Conservation (phyloP, 768 basidiomycete species). For the Tricholoma hemisulphureum region DNA sequence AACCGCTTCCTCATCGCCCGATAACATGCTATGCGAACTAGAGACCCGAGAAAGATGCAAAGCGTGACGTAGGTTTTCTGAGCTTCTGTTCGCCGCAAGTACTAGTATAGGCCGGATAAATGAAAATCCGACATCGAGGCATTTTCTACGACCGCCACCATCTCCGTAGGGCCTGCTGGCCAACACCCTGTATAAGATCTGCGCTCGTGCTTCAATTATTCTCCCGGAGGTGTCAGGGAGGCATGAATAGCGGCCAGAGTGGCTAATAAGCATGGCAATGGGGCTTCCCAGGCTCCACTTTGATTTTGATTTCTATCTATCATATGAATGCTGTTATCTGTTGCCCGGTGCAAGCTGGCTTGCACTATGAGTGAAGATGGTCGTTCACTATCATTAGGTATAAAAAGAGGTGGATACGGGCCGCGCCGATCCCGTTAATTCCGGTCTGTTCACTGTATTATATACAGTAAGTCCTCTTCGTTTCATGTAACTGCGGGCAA, state of each 20-base stretch:
- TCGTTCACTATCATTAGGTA: too few relatives aligned
- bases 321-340: too few relatives aligned
- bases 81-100: conserved; percentile 23
- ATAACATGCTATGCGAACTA: conserved; percentile 43
- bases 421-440: too few relatives aligned
- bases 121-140: conserved; percentile 18
- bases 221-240: conserved; percentile 6
- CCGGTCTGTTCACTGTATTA: too few relatives aligned
- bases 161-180: conserved; percentile 37
- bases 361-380: too few relatives aligned
- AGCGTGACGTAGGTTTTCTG: conserved; percentile 27
- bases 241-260: background rate
- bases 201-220: background rate
- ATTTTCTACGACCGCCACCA: conserved; percentile 34
- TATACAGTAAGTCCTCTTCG: too few relatives aligned
- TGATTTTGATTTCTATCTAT: too few relatives aligned
- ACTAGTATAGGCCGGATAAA: conserved; percentile 26
- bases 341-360: too few relatives aligned
- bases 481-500: too few relatives aligned
- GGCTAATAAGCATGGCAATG: conserved; percentile 7
- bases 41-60: conserved; percentile 40
- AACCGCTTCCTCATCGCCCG: conserved; percentile 45
- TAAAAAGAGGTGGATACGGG: too few relatives aligned
- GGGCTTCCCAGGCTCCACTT: too few relatives aligned
- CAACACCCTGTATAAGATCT: conserved; percentile 23